Conservation (phyloP, 768 basidiomycete species). For the Mycena vulgaris region DNA sequence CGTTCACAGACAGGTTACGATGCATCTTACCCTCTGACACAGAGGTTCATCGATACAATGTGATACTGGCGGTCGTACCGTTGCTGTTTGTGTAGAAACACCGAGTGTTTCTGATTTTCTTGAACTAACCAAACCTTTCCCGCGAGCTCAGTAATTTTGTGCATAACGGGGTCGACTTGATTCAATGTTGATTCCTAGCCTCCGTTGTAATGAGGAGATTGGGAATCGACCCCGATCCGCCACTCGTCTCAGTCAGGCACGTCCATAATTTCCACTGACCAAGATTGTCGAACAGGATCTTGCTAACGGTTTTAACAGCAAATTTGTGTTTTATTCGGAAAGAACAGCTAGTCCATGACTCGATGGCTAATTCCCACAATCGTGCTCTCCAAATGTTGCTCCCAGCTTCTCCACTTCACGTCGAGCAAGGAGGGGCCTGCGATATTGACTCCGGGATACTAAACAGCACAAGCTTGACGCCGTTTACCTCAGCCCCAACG, state of each 20-base stretch:
- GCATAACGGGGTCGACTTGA: background rate
- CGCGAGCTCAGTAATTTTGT: conserved; percentile 3
- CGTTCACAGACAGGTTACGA: conserved; percentile 1
- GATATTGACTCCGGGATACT: conserved; percentile 13
- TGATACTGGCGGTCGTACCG: background rate
- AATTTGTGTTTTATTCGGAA: conserved; percentile 21
- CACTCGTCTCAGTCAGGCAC: background rate
- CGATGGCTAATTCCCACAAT: conserved; percentile 14
- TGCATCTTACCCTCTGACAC: conserved; percentile 2
- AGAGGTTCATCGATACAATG: background rate
- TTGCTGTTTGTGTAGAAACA: conserved; percentile 6
- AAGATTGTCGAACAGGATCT: conserved; percentile 7
- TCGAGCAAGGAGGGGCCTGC: conserved; percentile 19
- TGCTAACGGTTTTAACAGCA: conserved; percentile 7
- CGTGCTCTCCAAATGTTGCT: conserved; percentile 8
- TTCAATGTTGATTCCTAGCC: background rate
- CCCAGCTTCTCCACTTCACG: conserved; percentile 19
- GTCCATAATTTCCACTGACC: conserved; percentile 11
- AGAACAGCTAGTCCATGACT: conserved; percentile 20
- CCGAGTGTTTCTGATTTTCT: conserved; percentile 9
- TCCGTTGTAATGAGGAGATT: conserved; percentile 9
- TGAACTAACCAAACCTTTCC: conserved; percentile 7
- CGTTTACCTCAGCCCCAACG: conserved; percentile 21
- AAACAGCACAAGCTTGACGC: conserved; percentile 20
- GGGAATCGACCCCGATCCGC: background rate